Percentiles rank a stretch among this genome's conserved stretches.
phyloP scores from a whole-genome alignment of 306 rosid genomes.

The Astragalus glycyphyllos region DNA sequence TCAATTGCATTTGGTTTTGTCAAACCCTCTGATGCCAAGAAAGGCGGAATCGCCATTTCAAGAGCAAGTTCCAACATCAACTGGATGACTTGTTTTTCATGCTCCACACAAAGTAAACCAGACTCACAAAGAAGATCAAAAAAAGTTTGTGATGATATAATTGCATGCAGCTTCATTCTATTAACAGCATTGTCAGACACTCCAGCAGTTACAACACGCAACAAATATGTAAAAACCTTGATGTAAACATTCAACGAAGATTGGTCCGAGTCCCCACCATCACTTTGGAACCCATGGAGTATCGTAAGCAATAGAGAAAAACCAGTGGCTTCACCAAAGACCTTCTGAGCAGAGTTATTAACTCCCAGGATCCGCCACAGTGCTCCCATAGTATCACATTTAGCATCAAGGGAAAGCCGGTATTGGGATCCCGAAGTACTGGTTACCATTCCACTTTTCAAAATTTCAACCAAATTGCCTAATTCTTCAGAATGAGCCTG shows the following conservation, averaged over 20 bases:
- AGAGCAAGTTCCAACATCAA: slow-evolving; percentile 91
- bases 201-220: slow-evolving; percentile 87
- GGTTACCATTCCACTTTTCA: slow-evolving; percentile 96
- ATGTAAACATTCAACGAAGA: slow-evolving; percentile 60
- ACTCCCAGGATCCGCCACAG: slow-evolving; percentile 89
- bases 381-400: slow-evolving; percentile 93
- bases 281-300: slow-evolving; percentile 93
- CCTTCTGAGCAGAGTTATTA: slow-evolving; percentile 78
- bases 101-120: slow-evolving; percentile 89
- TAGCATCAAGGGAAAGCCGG: slow-evolving; percentile 83
- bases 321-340: slow-evolving; percentile 97
- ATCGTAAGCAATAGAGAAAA: slow-evolving; percentile 97
- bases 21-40: slow-evolving; percentile 65
- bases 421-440: slow-evolving; percentile 84
- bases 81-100: slow-evolving; percentile 91
- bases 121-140: slow-evolving; percentile 89
- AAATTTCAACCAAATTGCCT: slow-evolving; percentile 83
- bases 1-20: slow-evolving; percentile 53
- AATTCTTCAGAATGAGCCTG: slow-evolving; percentile 98
- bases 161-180: slow-evolving; percentile 77
- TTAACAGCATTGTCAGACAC: slow-evolving; percentile 80
- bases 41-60: slow-evolving; percentile 89
- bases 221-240: slow-evolving; percentile 71
- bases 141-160: slow-evolving; percentile 90
- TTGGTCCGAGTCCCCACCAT: slow-evolving; percentile 59